Conservation (phyloP, 495 filamentous ascomycete species). For the Penicillium tannophilum region DNA sequence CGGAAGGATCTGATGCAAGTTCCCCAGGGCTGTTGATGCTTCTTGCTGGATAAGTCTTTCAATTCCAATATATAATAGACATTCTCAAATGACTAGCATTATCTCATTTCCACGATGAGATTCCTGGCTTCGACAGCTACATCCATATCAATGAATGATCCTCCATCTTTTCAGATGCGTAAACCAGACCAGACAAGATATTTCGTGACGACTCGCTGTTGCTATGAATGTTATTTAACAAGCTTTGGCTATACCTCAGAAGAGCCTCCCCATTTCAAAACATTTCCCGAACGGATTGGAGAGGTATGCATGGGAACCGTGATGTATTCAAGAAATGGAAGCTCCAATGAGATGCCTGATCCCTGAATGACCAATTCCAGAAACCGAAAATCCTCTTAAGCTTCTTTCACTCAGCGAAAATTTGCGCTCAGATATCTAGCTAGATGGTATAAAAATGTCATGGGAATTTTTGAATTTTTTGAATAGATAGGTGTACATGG, state of each 20-base stretch:
- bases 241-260: too few species aligned
- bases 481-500: neutral
- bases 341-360: neutral
- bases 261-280: neutral
- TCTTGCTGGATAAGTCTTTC: neutral
- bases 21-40: too few species aligned
- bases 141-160: neutral
- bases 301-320: neutral
- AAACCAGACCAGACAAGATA: neutral
- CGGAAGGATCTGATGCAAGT: too few species aligned
- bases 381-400: neutral
- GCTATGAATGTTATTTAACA: neutral
- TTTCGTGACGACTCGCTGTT: neutral
- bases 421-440: too few species aligned
- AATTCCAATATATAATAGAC: neutral
- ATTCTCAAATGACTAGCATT: neutral
- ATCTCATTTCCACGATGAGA: conserved; percentile 42
- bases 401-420: too few species aligned
- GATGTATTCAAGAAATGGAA: neutral
- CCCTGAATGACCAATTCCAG: neutral
- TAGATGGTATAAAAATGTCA: too few species aligned
- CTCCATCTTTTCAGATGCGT: neutral
- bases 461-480: neutral
- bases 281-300: neutral
- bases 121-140: neutral